Evolutionary conservation across 1,139 yeast species (phyloP).

Genomic region (Pichia sp.): DNA sequence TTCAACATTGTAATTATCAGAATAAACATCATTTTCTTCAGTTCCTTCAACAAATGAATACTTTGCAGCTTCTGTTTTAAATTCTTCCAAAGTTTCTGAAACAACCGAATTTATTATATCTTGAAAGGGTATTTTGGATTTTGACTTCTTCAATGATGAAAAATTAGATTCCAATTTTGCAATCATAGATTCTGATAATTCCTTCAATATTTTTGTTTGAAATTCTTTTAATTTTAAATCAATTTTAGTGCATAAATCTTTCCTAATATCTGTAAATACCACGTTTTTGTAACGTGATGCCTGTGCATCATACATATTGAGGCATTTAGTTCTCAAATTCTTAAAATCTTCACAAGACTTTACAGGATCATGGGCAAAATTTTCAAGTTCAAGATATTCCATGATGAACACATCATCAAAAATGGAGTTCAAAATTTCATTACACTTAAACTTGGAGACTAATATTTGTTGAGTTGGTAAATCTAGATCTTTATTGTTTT

Average conservation of each 20-base stretch:
- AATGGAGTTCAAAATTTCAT: conserved; percentile 62
- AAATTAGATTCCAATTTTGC: conserved; percentile 15
- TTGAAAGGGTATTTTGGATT: conserved; percentile 1
- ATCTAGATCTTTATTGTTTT: conserved; percentile 85
- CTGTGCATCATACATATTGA: conserved; percentile 52
- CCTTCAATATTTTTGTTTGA: conserved; percentile 3
- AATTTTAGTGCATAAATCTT: conserved; percentile 42
- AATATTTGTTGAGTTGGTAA: conserved; percentile 93
- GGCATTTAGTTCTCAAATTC: conserved; percentile 38
- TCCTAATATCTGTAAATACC: conserved; percentile 61
- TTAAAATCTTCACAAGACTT: conserved; percentile 39
- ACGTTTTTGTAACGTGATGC: conserved; percentile 68
- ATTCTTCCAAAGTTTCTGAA: background rate
- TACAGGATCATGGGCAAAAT: conserved; percentile 15
- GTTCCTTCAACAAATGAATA: conserved; percentile 2
- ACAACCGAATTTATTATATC: background rate
- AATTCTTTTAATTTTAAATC: conserved; percentile 36
- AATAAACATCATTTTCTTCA: background rate
- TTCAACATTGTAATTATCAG: background rate
- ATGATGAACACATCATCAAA: conserved; percentile 40
- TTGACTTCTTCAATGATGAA: conserved; percentile 4
- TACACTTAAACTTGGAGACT: conserved; percentile 92
- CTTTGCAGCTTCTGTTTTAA: background rate
- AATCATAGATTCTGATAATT: conserved; percentile 30
- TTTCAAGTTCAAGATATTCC: conserved; percentile 25